Evolutionary conservation across 495 filamentous ascomycete species (phyloP), one percentile per base, ranked within the genome.

Genomic region (Pseudevernia furfuracea): DNA sequence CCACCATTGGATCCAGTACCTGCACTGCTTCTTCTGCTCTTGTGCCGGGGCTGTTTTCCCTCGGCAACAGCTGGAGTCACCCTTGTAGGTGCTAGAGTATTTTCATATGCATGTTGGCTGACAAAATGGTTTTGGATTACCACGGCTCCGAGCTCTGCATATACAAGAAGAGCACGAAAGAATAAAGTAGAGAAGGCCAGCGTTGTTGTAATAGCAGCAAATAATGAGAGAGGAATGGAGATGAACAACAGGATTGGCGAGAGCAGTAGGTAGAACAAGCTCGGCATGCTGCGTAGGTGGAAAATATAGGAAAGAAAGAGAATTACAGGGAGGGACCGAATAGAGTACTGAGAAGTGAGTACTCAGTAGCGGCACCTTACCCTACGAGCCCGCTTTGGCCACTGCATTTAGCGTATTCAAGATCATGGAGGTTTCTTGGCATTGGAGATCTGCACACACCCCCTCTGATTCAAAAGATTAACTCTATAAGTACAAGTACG

Each of bases 181-280:
- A 85, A 78, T 25, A 95, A 80, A 8, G 87, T 78, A 14, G 82
- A 75, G 59, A 89, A 78, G 43, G 89, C 87, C 53, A 91, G 64
- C 23, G 78, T 78, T 43, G 87, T 85, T 41, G 90, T 93, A 62
- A 91, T 69, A 65, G 79, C 80, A 59, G 89, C 90, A 59, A 89
- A 84, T 59, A 89, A 69, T 61, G 84, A 77, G 62, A 93, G 79
- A 2, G 90, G 89, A 28, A 91, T 74, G 17, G 87, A 86, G 69
- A 89, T 74, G 63, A 89, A 59, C 68, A 85, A 75, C 61, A 92
- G 74, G 58, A 89, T 68, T 4, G 87, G 87, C 23, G 89, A 79
- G 28, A 84, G 75, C 19, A 89, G 62, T 34, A 85, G 68, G 63
- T 83, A 79, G 37, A 81, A 70, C 34, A 80, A 75, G 52, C 72